These are phyloP conservation scores for Rhizopus delemar DNA, from an alignment of 371 early-diverging fungal genomes.

Conservation along the genomic window DNA sequence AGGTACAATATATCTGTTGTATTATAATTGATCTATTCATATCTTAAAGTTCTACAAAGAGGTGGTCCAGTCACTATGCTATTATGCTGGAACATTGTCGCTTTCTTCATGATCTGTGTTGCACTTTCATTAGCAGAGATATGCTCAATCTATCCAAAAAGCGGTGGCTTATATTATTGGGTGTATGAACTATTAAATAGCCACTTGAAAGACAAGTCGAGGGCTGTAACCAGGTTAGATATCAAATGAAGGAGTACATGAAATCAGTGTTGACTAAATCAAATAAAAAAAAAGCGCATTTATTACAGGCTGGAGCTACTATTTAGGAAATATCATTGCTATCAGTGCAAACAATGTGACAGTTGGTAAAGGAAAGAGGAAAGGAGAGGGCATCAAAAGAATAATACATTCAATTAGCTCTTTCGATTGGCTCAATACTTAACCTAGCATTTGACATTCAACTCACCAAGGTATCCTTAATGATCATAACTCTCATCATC, in stretches of 20 bases:
- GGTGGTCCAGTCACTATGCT: conserved; percentile 49
- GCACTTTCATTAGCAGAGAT: conserved; percentile 73
- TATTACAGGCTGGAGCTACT: conserved; percentile 49
- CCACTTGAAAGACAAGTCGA: conserved; percentile 19
- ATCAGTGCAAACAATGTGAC: conserved; percentile 47
- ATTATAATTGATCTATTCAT: neutral
- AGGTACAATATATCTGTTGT: conserved; percentile 20
- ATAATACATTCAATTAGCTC: neutral
- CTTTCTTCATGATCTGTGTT: conserved; percentile 61
- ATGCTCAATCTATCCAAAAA: conserved; percentile 69
- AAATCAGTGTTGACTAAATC: too few species aligned
- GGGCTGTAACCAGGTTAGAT: conserved; percentile 33
- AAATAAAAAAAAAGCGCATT: conserved; percentile 40
- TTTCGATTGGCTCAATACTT: conserved; percentile 33
- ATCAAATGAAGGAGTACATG: too few species aligned
- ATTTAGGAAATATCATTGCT: conserved; percentile 40
- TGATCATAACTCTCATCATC: conserved; percentile 32
- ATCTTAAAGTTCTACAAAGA: conserved; percentile 34
- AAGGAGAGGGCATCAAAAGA: neutral
- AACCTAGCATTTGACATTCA: conserved; percentile 24
- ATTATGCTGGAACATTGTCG: conserved; percentile 62
- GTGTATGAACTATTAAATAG: conserved; percentile 33
- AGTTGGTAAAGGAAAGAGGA: conserved; percentile 29
- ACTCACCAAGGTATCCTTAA: conserved; percentile 22
- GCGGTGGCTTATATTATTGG: conserved; percentile 73